A percentile compares a stretch with the other conserved stretches of the same genome.
Evolutionary conservation across 495 filamentous ascomycete species (phyloP).

Genomic region (Aspergillus bridgeri): DNA sequence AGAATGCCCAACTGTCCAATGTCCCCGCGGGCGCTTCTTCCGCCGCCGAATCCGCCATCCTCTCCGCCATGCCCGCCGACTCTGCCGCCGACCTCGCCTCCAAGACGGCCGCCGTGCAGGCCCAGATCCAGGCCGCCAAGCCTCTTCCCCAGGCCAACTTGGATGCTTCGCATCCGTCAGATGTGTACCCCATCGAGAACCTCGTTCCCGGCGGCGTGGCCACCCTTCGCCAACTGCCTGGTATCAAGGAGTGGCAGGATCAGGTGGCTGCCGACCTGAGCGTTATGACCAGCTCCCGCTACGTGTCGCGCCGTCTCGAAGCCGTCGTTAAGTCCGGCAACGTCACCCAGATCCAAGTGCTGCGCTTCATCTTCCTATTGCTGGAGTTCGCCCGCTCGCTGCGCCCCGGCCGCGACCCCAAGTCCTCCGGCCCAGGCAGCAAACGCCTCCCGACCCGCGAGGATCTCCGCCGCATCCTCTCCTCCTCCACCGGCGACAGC

Average conservation of each 20-base stretch:
- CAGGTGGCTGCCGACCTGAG: conserved; percentile 53
- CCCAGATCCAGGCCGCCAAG: conserved; percentile 63
- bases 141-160: conserved; percentile 76
- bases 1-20: conserved; percentile 68
- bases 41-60: conserved; percentile 56
- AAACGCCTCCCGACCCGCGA: conserved; percentile 41
- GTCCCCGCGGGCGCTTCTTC: conserved; percentile 47
- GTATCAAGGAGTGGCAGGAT: conserved; percentile 72
- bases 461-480: conserved; percentile 40
- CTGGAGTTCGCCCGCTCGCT: conserved; percentile 59
- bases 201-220: conserved; percentile 55
- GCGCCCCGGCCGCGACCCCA: conserved; percentile 25
- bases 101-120: conserved; percentile 63
- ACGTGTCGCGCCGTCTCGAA: conserved; percentile 60
- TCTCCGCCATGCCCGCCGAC: conserved; percentile 55
- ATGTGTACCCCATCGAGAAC: conserved; percentile 72
- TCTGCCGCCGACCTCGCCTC: conserved; percentile 55
- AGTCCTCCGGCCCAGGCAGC: conserved; percentile 26
- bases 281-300: conserved; percentile 58
- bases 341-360: conserved; percentile 51
- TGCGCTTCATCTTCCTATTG: conserved; percentile 57
- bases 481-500: conserved; percentile 27
- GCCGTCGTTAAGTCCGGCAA: conserved; percentile 56
- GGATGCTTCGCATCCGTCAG: conserved; percentile 64
- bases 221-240: conserved; percentile 54